A percentile compares a stretch with the other conserved stretches of the same genome.
phyloP scores from a whole-genome alignment of 2,329 filamentous ascomycete species.

The Aspergillus puulaauensis region DNA sequence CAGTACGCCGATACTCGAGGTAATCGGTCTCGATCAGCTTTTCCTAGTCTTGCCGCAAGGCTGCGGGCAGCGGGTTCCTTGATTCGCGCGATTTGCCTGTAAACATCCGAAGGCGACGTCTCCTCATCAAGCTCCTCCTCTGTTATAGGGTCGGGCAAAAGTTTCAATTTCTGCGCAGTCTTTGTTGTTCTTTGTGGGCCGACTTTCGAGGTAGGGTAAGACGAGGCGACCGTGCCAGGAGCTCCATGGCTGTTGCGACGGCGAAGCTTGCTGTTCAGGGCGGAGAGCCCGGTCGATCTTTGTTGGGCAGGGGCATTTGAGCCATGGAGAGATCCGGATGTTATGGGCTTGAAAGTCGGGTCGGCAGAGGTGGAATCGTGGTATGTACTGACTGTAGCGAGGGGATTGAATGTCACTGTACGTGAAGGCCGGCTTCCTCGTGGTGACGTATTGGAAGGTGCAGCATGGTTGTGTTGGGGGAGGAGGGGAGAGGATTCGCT shows the following conservation, averaged over 20 bases:
- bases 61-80: slow-evolving; percentile 92
- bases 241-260: slow-evolving; percentile 80
- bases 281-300: slow-evolving; percentile 66
- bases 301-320: slow-evolving; percentile 28
- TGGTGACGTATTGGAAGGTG: slow-evolving; percentile 39
- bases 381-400: slow-evolving; percentile 46
- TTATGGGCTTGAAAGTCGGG: slow-evolving; percentile 42
- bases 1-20: slow-evolving; percentile 96
- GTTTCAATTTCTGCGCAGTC: slow-evolving; percentile 93
- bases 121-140: slow-evolving; percentile 79
- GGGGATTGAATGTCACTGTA: slow-evolving; percentile 50
- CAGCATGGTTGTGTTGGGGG: slow-evolving; percentile 30
- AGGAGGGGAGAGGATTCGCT: slow-evolving; percentile 45
- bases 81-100: slow-evolving; percentile 95
- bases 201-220: slow-evolving; percentile 64
- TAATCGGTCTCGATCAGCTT: slow-evolving; percentile 82
- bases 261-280: slow-evolving; percentile 82
- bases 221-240: slow-evolving; percentile 45
- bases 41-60: slow-evolving; percentile 88
- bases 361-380: slow-evolving; percentile 41
- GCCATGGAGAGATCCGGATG: slow-evolving; percentile 38
- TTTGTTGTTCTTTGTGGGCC: slow-evolving; percentile 94
- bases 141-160: slow-evolving; percentile 87
- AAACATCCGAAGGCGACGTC: slow-evolving; percentile 82
- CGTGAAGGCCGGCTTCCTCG: slow-evolving; percentile 37